Conservation (phyloP, 345 rosid species). For the Sonneratia alba region DNA sequence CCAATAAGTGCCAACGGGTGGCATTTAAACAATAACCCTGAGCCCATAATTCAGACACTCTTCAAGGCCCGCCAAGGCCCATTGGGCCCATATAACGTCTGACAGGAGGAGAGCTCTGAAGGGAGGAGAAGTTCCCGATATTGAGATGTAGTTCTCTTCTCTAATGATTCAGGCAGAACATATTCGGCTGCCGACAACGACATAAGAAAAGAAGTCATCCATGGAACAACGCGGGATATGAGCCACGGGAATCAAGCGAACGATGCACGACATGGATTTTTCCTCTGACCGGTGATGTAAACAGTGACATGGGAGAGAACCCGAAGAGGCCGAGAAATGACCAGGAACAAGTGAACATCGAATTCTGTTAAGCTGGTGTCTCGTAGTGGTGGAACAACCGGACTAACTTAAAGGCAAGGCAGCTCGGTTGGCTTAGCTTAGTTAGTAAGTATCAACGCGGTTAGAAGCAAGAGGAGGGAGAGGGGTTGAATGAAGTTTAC, state of each 20-base stretch:
- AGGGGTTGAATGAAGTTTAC: slow-evolving; percentile 1
- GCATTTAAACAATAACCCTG: too few species aligned
- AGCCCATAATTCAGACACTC: background rate
- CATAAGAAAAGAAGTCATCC: too few species aligned
- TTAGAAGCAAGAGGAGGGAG: background rate
- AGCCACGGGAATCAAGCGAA: too few species aligned
- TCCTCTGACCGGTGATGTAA: too few species aligned
- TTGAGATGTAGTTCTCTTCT: background rate
- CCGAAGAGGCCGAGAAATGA: background rate
- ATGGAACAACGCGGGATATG: too few species aligned
- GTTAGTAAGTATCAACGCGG: background rate
- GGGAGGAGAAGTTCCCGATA: background rate
- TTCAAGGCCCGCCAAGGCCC: background rate
- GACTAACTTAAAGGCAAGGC: background rate
- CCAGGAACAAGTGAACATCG: background rate
- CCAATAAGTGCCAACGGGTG: too few species aligned
- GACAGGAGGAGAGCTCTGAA: background rate
- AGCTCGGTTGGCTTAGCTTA: background rate
- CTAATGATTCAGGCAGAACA: background rate
- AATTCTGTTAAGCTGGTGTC: background rate
- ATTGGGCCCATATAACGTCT: background rate
- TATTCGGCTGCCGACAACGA: too few species aligned
- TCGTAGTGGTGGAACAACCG: background rate
- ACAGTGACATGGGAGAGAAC: too few species aligned
- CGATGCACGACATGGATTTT: too few species aligned